Base-by-base conservation (phyloP, 352 stramenopile species). In the Elongisporangium undulatum region DNA sequence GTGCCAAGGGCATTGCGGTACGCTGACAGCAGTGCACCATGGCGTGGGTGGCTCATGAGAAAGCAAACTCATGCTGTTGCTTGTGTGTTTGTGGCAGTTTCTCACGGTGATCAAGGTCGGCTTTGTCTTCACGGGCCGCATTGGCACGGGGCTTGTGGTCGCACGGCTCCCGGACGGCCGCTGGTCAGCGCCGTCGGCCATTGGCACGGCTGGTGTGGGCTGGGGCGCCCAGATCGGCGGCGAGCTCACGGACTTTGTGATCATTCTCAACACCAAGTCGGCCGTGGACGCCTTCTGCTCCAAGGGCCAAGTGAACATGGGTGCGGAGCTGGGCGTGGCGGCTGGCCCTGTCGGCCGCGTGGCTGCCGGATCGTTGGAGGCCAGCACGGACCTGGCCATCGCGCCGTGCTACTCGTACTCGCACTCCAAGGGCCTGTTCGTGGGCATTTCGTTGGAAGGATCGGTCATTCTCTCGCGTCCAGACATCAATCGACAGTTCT, bases 101-200 rank as follows among this genome's bases (percentile, higher is more conserved):
- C 56, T 98, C 13, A 98, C 92, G 3, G 90, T 97, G 17, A 82
- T 97, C 62, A 97, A 98, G 68, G 85, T 89, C 56, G 89, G 83
- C 4, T 96, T 96, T 49, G 78, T 95, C 15, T 80, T 95, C 64
- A 92, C 85, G 23, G 87, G 82, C 19, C 81, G 87, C 38, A 75
- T 94, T 49, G 94, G 93, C 64, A 97, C 92, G 13, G 97, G 97
- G 5, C 91, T 99, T 54, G 88, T 99, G 8, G 79, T 99, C 60
- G 77, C 95, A 3, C 79, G 84, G 26, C 78, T 98, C 16, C 77
- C 87, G 19, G 94, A 98, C 66, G 95, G 95, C 3, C 90, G 89
- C 48, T 99, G 97, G 96, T 98, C 90, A 20, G 94, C 96, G 34
- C 97, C 97, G 16, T 98, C 92, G 9, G 94, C 95, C 9, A 98